These are phyloP conservation scores for Herpetospermum pedunculosum DNA, from an alignment of 306 rosid genomes.

Conservation along the genomic window DNA sequence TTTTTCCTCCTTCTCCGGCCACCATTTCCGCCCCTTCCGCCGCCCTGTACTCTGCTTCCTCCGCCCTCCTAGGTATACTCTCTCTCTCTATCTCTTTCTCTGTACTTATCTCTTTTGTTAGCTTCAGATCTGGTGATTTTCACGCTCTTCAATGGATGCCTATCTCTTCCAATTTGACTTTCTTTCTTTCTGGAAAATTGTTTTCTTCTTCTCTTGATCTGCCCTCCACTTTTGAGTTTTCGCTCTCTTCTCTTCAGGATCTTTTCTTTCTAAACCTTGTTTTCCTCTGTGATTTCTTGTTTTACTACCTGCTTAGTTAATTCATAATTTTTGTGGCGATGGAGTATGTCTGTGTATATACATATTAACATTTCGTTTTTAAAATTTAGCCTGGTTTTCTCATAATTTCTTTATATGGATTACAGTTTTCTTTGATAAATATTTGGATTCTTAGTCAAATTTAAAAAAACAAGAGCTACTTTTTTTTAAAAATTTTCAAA, in stretches of 20 bases:
- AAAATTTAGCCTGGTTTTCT: too few relatives aligned
- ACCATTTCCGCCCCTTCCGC: neutral
- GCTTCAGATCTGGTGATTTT: constrained; percentile 10
- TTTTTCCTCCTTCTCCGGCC: constrained; percentile 1
- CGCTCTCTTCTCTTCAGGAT: neutral
- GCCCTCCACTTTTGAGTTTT: neutral
- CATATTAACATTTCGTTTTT: too few relatives aligned
- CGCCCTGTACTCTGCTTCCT: neutral
- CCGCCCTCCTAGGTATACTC: neutral
- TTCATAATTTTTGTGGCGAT: neutral
- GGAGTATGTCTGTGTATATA: neutral
- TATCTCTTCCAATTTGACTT: neutral
- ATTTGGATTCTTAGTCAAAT: too few relatives aligned
- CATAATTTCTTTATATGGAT: too few relatives aligned
- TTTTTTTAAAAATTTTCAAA: too few relatives aligned
- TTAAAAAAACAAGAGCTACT: too few relatives aligned
- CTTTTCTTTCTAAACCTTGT: neutral
- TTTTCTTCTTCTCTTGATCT: constrained; percentile 2
- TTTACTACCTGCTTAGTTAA: neutral
- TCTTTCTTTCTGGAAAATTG: neutral
- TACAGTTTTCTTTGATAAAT: too few relatives aligned
- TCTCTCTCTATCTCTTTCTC: neutral
- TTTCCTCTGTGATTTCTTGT: neutral
- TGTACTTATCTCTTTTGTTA: neutral
- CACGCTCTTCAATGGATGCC: neutral